Conservation (phyloP, 75 land plant species). For the Picea glauca region DNA sequence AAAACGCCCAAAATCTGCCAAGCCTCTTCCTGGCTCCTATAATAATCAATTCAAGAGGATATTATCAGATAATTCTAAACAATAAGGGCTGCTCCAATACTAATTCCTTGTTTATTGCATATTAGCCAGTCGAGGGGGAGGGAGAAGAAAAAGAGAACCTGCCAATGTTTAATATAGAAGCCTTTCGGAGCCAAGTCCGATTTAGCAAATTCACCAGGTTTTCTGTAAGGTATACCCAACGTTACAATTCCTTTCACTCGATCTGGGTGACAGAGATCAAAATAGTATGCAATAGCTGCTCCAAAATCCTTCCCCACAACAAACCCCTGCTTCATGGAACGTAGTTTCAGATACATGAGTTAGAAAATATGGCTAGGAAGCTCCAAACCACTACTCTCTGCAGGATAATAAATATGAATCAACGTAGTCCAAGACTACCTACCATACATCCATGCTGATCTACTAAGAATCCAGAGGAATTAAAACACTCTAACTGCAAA, state of each 20-base stretch:
- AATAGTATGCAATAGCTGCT: constrained; percentile 14
- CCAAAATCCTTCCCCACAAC: constrained; percentile 62
- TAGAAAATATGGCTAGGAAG: too few species aligned
- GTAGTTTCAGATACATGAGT: too few species aligned
- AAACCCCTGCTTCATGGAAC: constrained; percentile 33
- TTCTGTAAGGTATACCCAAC: constrained; percentile 37
- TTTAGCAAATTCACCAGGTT: background rate
- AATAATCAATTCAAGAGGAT: background rate
- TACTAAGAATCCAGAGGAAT: too few species aligned
- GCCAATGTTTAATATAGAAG: constrained; percentile 47
- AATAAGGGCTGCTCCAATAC: background rate
- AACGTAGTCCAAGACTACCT: too few species aligned
- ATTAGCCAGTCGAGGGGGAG: background rate
- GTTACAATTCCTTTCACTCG: constrained; percentile 40
- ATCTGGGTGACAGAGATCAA: constrained; percentile 39
- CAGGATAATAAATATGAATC: too few species aligned
- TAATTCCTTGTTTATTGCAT: background rate
- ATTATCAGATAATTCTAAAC: background rate
- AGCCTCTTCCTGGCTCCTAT: constrained; percentile 73
- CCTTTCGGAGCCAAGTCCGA: constrained; percentile 29
- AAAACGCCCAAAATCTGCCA: constrained; percentile 70
- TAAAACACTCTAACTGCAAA: too few species aligned
- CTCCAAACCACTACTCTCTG: too few species aligned
- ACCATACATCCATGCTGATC: too few species aligned
- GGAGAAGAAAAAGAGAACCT: constrained; percentile 9